Evolutionary conservation across 208 protist species (phyloP).

Genomic region (Leishmania mexicana): DNA sequence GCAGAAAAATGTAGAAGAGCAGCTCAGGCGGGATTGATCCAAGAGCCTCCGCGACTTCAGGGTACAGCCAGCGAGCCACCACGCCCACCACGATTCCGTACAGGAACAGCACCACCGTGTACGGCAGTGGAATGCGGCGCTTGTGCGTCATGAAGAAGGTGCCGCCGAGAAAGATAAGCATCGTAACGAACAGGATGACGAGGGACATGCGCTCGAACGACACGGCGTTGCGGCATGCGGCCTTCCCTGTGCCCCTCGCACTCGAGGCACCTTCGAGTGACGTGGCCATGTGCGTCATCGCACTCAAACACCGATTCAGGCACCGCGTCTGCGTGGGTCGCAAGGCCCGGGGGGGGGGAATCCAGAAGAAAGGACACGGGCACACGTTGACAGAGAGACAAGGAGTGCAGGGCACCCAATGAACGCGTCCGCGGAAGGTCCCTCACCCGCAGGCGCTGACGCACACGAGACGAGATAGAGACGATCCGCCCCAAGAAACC

Average conservation of each 20-base stretch:
- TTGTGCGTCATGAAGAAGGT: conserved; percentile 74
- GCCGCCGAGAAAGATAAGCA: conserved; percentile 77
- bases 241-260: background rate
- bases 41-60: conserved; percentile 54
- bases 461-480: background rate
- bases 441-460: background rate
- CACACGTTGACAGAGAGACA: background rate
- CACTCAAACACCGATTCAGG: background rate
- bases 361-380: too few species aligned
- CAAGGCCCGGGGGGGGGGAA: background rate
- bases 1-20: conserved; percentile 90
- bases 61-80: conserved; percentile 47
- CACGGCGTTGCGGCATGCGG: background rate
- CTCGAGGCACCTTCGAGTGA: background rate
- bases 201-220: conserved; percentile 40
- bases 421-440: background rate
- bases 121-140: conserved; percentile 64
- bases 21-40: conserved; percentile 77
- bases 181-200: conserved; percentile 62
- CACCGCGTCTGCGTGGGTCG: background rate
- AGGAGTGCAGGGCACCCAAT: background rate
- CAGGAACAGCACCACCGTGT: conserved; percentile 83
- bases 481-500: background rate
- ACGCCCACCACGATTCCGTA: conserved; percentile 79
- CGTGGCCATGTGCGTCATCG: background rate